phyloP scores from a whole-genome alignment of 441 rosid species.

The Jatropha multifida region DNA sequence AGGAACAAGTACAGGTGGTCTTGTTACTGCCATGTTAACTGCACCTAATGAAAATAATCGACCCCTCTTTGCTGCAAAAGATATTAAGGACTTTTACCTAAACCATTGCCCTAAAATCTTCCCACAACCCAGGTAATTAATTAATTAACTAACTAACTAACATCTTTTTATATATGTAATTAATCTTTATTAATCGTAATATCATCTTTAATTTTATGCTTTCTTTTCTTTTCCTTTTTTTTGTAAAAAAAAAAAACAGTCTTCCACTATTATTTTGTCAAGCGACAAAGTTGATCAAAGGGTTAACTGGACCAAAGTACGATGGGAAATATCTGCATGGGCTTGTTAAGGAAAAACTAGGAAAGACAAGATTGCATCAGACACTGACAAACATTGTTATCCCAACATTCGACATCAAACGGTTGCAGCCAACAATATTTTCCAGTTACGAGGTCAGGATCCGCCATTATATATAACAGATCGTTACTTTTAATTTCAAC shows the following conservation, averaged over 20 bases:
- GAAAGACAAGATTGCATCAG: constrained; percentile 29
- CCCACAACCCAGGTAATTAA: constrained; percentile 35
- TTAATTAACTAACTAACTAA: background rate
- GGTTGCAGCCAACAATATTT: constrained; percentile 44
- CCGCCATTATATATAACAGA: background rate
- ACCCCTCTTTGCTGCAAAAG: constrained; percentile 50
- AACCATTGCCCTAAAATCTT: constrained; percentile 42
- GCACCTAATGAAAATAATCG: constrained; percentile 41
- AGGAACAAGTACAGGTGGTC: constrained; percentile 61
- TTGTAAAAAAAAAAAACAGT: background rate
- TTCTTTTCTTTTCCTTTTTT: background rate
- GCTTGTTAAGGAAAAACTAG: constrained; percentile 27
- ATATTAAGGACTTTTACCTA: constrained; percentile 43
- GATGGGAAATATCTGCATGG: constrained; percentile 30
- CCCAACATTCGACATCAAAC: constrained; percentile 45
- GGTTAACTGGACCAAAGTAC: constrained; percentile 29
- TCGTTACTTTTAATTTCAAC: no score
- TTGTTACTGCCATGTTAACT: constrained; percentile 54
- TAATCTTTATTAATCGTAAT: background rate
- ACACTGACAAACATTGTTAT: constrained; percentile 41
- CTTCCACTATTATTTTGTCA: background rate
- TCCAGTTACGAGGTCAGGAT: constrained; percentile 36
- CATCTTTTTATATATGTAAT: background rate
- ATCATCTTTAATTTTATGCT: background rate
- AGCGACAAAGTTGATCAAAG: background rate